Evolutionary conservation across 1,139 yeast species (phyloP).

Genomic region (Yamadazyma triangularis): DNA sequence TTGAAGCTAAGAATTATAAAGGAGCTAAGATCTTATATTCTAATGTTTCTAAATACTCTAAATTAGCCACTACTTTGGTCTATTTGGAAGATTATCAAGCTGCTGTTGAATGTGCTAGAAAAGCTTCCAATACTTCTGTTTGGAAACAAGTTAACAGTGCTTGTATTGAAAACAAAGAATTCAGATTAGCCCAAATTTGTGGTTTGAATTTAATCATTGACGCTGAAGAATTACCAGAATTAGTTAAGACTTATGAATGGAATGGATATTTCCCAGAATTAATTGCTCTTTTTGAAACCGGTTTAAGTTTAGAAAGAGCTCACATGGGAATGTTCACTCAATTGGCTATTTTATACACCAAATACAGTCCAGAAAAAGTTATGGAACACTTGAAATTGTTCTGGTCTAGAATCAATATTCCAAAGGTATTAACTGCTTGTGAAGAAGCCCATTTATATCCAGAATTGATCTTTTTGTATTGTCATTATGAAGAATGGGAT

Average conservation of each 20-base stretch:
- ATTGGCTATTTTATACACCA: constrained; percentile 84
- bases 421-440: constrained; percentile 92
- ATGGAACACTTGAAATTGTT: constrained; percentile 96
- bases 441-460: constrained; percentile 96
- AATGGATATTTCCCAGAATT: constrained; percentile 91
- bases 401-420: constrained; percentile 98
- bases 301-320: constrained; percentile 94
- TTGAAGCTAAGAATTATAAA: constrained; percentile 76
- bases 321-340: constrained; percentile 99
- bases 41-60: constrained; percentile 88
- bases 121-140: constrained; percentile 88
- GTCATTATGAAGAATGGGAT: constrained; percentile 99
- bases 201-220: constrained; percentile 95
- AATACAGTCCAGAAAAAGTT: constrained; percentile 85
- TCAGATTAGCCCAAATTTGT: constrained; percentile 96
- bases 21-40: constrained; percentile 90
- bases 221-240: constrained; percentile 93
- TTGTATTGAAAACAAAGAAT: constrained; percentile 91
- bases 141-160: constrained; percentile 99
- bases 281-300: constrained; percentile 89
- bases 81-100: constrained; percentile 89
- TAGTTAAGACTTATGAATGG: constrained; percentile 81
- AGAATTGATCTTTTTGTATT: constrained; percentile 90
- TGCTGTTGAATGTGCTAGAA: constrained; percentile 98
- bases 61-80: constrained; percentile 91